Base-by-base conservation (phyloP, 1,284 basidiomycete species). In the Mycena sp. region DNA sequence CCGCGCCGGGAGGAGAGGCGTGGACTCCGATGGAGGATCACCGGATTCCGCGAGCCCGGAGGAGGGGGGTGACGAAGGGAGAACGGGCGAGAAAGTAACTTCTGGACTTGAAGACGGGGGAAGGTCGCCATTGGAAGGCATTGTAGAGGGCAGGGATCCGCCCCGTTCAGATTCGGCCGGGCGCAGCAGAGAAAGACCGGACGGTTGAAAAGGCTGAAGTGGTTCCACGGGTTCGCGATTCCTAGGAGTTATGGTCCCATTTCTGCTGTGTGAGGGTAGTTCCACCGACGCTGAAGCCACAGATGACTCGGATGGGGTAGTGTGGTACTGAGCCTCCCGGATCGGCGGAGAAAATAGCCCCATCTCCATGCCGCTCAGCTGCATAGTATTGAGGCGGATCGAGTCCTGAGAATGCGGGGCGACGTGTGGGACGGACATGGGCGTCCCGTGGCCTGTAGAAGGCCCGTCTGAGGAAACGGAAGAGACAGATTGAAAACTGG, bases 351-450 rank as follows among this genome's bases (percentile, higher is more conserved):
- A 59, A n/a, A 72, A 69, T 38, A 73, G 63, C 14, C 77, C 75
- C 58, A 85, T 76, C 2, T 79, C 74, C 72, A 89, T 81, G 64
- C 79, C 82, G 9, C 89, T 90, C 4, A 92, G 80, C 61, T 87
- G 80, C 71, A 92, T 81, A 0, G 90, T 91, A 68, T 77, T 82
- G 29, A 85, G 79, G n/a, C 90, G 85, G 63, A 92, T 92, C 45
- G 82, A 79, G 65, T 82, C 82, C 63, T 86, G 86, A 0, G 85
- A 84, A 67, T 86, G 88, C 26, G 81, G 78, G 14, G 73, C 69
- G 19, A 67, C 60, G 67, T 67, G 63, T 61, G 67, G 6, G 70
- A 72, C 35, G 67, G 69, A 37, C 76, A 76, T 38, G 73, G 67
- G 58, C 68, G 71, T 48, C n/a, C 57, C 56, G 45, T 52, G 57